phyloP scores from a whole-genome alignment of 2,329 filamentous ascomycete genomes.

The Chalara sp. region DNA sequence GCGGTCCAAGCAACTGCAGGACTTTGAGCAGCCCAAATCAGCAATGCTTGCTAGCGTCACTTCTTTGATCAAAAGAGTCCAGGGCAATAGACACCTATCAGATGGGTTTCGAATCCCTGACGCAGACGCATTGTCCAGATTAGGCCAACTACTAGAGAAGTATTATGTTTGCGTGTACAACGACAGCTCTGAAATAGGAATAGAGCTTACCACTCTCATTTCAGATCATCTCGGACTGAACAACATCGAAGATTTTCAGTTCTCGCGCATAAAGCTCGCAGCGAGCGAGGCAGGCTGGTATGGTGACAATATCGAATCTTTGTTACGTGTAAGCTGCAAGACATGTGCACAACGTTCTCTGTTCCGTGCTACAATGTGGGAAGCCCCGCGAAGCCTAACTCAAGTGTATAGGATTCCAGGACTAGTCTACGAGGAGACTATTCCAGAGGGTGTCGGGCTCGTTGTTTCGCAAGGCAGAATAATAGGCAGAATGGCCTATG shows the following conservation, averaged over 20 bases:
- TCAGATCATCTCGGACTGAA: not conserved
- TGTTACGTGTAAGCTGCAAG: not conserved
- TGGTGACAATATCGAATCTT: not conserved
- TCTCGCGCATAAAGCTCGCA: not conserved
- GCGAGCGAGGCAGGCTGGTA: not conserved
- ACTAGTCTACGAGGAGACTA: not conserved
- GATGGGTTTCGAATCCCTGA: not conserved
- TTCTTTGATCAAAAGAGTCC: too few relatives aligned
- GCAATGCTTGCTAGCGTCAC: too few relatives aligned
- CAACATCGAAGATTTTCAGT: not conserved
- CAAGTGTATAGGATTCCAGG: not conserved
- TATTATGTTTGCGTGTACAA: not conserved
- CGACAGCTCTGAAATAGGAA: not conserved
- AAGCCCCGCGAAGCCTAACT: not conserved
- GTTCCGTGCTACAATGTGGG: not conserved
- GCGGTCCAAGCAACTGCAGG: not conserved
- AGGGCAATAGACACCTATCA: too few relatives aligned
- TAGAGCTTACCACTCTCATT: not conserved
- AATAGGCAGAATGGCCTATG: not conserved
- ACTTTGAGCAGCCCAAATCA: not conserved
- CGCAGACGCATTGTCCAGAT: not conserved
- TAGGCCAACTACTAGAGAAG: not conserved
- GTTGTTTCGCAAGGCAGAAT: not conserved
- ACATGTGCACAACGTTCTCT: not conserved
- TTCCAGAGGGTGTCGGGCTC: not conserved